Base-by-base conservation (phyloP, 2,329 filamentous ascomycete species). In the Penicillium sp. region DNA sequence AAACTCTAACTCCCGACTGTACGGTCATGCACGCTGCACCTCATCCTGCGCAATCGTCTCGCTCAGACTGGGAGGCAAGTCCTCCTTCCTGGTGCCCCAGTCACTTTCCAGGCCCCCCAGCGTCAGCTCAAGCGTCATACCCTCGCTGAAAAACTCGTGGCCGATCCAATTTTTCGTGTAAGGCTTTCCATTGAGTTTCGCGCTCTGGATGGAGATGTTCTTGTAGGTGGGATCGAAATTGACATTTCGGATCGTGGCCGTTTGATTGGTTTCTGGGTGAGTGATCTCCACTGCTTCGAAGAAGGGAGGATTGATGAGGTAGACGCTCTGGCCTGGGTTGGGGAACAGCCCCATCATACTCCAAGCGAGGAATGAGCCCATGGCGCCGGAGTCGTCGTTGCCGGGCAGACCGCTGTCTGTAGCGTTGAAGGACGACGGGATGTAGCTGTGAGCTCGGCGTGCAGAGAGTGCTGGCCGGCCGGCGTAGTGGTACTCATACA, bases 341-440 rank as follows among this genome's bases (percentile, higher is more conserved):
- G 83, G 83, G 58, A 83, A 86, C 6, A 86, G 63, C 0, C 83
- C 83, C 70, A 86, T 78, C 81, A 86, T 84, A 8, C 74, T 67
- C 14, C 85, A 77, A 0, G 79, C 78, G 2, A 80, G 68, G 45
- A 85, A 86, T 0, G 75, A 77, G 30, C 81, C 82, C 81, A 86
- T 85, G 2, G 83, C 80, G 2, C 83, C 83, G 21, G 73, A 76
- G 58, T 86, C 83, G 52, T 86, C 81, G 58, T 86, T 86, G 0
- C 83, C 83, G 0, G 82, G 81, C 2, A 86, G 73, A 0, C 81
- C 82, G 4, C 60, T 2, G 62, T 65, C 0, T 76, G 66, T 0
- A 71, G 76, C 1, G 76, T 72, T 49, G 73, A 86, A 86, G 53
- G 70, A 78, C 1, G 64, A 60, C 0, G 81, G 81, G 28, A 85